Evolutionary conservation across 768 basidiomycete species (phyloP), one percentile per base, ranked within the genome.

Genomic region (Suillus decipiens): DNA sequence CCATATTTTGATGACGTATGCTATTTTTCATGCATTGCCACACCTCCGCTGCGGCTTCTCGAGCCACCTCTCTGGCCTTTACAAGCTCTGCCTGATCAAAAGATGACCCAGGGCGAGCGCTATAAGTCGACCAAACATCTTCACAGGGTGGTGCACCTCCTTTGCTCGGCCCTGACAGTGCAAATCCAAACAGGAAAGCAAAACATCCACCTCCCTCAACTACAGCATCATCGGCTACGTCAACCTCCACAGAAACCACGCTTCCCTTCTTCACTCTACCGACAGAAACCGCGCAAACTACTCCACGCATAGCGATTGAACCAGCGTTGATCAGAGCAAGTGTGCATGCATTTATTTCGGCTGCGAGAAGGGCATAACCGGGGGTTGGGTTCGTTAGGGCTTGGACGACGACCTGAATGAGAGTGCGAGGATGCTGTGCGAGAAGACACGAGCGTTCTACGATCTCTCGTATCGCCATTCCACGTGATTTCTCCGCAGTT

Each of bases 381-480:
- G 56, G 37, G 43, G 72, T 53, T 19, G 67, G 43, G 0, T 61
- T 61, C 8, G 75, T 69, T 1, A 92, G 78, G 2, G 83, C 79
- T 73, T 95, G 93, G 0, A 90, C 80, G 1, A 92, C 88, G n/a
- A 95, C 79, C 67, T 93, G 92, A 3, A 93, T 78, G 11, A 92
- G 80, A 3, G 89, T 86, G 15, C 93, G 79, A 9, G 93, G 93
- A 63, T 88, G 82, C 55, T 84, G 82, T 5, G 82, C 78, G 55
- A 93, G 83, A n/a, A 92, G 76, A 43, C 92, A 77, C 0, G 84
- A 79, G 5, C 89, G 89, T 15, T 84, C 75, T 33, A 95, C 73
- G 14, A 86, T 78, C 5, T 83, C 75, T 22, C 84, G 82, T 59
- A 95, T 79, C 1, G 78, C 78, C 8, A 81, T 73, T 0, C 82